Conservation (phyloP, 2,329 filamentous ascomycete species). For the Claviceps sp. region DNA sequence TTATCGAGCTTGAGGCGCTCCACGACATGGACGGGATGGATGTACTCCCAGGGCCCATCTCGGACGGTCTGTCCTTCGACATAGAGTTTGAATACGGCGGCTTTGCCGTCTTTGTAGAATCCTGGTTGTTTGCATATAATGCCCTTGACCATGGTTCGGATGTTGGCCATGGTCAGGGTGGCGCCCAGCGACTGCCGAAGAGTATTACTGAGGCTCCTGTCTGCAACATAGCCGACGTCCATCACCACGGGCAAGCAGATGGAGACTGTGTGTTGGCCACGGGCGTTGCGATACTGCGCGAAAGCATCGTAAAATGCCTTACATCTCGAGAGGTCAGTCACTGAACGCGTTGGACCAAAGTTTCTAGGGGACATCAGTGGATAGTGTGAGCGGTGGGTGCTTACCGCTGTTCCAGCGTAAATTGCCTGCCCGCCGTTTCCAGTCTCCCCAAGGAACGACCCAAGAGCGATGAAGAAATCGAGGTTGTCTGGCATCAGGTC, state of each 20-base stretch:
- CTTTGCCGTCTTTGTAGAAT: constrained; percentile 1
- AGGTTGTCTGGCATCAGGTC: constrained; percentile 13
- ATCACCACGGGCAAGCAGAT: constrained; percentile 10
- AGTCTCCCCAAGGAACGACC: constrained; percentile 26
- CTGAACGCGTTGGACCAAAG: background rate
- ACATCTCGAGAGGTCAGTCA: constrained; percentile 7
- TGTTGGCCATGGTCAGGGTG: constrained; percentile 2
- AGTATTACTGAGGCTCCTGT: constrained; percentile 3
- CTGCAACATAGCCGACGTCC: constrained; percentile 12
- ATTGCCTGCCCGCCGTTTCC: constrained; percentile 37
- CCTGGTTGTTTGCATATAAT: constrained; percentile 1
- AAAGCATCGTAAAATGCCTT: constrained; percentile 29
- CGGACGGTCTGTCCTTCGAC: background rate
- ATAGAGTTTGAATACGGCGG: background rate
- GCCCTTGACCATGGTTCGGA: constrained; percentile 6
- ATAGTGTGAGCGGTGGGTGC: background rate
- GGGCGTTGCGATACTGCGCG: constrained; percentile 17
- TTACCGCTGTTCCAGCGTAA: constrained; percentile 24
- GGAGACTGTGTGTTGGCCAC: constrained; percentile 12
- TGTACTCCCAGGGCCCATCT: constrained; percentile 1
- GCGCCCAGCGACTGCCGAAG: constrained; percentile 2
- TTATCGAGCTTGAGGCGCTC: constrained; percentile 1
- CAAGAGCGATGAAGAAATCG: constrained; percentile 31
- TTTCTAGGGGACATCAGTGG: too few species aligned
- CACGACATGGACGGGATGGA: constrained; percentile 1